Percentiles rank a stretch among this genome's conserved stretches.
These are phyloP conservation scores for Recurvomyces mirabilis DNA, from an alignment of 495 filamentous ascomycete genomes.

Conservation along the genomic window DNA sequence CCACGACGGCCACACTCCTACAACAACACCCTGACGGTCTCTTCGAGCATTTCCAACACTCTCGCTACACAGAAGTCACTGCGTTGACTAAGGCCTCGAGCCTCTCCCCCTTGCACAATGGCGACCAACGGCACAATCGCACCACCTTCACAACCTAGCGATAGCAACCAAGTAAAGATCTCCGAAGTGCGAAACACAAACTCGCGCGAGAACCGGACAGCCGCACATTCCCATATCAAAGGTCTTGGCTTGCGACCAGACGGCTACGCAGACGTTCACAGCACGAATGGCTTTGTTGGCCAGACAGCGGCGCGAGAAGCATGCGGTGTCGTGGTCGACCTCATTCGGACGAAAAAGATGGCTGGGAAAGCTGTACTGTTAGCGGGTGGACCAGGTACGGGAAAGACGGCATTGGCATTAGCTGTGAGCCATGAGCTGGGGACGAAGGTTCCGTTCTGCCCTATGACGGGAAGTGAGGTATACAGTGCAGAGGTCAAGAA, in stretches of 20 bases:
- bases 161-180: constrained; percentile 53
- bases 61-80: too few species aligned
- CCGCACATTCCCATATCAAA: constrained; percentile 94
- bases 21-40: too few species aligned
- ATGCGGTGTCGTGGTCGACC: constrained; percentile 86
- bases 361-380: constrained; percentile 85
- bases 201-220: constrained; percentile 88
- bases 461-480: constrained; percentile 92
- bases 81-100: too few species aligned
- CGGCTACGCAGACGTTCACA: constrained; percentile 67
- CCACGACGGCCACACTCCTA: too few species aligned
- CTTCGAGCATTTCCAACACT: too few species aligned
- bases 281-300: constrained; percentile 65
- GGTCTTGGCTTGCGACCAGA: constrained; percentile 74
- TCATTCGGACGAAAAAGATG: constrained; percentile 94
- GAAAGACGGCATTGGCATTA: constrained; percentile 91
- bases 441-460: constrained; percentile 94
- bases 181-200: constrained; percentile 83
- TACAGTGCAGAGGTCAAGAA: constrained; percentile 98
- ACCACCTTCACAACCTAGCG: neutral
- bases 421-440: constrained; percentile 92
- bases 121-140: constrained; percentile 12
- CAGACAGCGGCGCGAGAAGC: constrained; percentile 85
- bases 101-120: constrained; percentile 2
- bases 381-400: constrained; percentile 85